Base-by-base conservation (phyloP, 2,329 filamentous ascomycete species). In the Rhinocladiella mackenziei region DNA sequence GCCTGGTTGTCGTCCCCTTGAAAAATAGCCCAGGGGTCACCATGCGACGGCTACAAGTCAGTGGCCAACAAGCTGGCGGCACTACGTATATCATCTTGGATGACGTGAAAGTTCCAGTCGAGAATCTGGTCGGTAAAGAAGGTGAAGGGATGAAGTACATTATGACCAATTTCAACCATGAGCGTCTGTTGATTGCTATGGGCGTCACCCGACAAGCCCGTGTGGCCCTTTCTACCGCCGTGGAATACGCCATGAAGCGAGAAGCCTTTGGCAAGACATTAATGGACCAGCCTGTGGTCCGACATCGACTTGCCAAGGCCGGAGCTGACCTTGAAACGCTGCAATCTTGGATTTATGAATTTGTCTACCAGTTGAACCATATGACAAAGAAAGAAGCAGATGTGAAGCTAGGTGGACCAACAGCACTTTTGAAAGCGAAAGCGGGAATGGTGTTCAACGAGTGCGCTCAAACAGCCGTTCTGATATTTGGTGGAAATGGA, bases 111-210 rank as follows among this genome's bases (percentile, higher is more conserved):
- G 84, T 89, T 1, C 83, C 83, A 0, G 74, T 79, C 0, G 75
- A 77, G 57, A 87, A 88, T 58, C 64, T 88, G 5, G 77, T 89
- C 45, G 84, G 84, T 2, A 55, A 71, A 14, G 84, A 88, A 61
- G 83, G 83, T 7, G 68, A 75, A 56, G 84, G 84, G 3, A 87
- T 89, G 83, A 74, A 70, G 45, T 84, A 85, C 58, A 77, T 84
- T 57, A 86, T 85, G 81, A 82, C 78, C 41, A 86, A 88, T 65
- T 88, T 88, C 74, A 88, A 88, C 66, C 83, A 88, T 62, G 84
- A 89, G 63, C 76, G 84, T 0, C 69, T 88, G 9, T 73, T 73
- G 11, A 84, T 88, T 51, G 72, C 79, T 1, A 76, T 87, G 10
- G 75, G 76, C 0, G 74, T 76, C 1, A 83, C 81, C 1, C 71